Percentiles rank a stretch among this genome's conserved stretches.
phyloP scores from a whole-genome alignment of 352 stramenopile genomes.

The Globisporangium emineosum region DNA sequence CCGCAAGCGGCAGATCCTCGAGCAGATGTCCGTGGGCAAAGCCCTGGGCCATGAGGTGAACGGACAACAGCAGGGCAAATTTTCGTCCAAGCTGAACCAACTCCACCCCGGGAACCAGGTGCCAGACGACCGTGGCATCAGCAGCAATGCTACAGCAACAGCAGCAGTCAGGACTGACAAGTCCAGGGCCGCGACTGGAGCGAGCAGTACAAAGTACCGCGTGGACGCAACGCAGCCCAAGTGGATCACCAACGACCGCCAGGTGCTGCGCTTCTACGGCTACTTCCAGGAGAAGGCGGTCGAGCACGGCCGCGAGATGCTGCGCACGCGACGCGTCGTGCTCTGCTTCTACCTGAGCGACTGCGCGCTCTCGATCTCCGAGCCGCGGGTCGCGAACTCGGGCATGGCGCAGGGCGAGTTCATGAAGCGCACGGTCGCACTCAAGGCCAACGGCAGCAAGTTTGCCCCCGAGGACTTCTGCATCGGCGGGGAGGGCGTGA shows the following conservation, averaged over 20 bases:
- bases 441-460: conserved; percentile 26
- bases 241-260: conserved; percentile 71
- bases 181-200: neutral
- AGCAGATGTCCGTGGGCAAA: conserved; percentile 61
- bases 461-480: conserved; percentile 75
- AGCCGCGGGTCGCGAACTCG: conserved; percentile 85
- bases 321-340: conserved; percentile 52
- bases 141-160: neutral
- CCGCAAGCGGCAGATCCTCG: conserved; percentile 55
- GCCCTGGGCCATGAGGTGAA: neutral
- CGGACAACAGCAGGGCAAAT: conserved; percentile 1
- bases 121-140: neutral
- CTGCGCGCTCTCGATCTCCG: conserved; percentile 81
- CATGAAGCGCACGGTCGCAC: conserved; percentile 62
- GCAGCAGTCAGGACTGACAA: neutral
- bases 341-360: conserved; percentile 86
- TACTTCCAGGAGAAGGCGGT: conserved; percentile 80
- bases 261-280: conserved; percentile 89
- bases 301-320: conserved; percentile 27
- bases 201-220: conserved; percentile 39
- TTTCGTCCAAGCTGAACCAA: conserved; percentile 22
- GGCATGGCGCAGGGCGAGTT: conserved; percentile 89
- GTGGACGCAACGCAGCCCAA: conserved; percentile 42
- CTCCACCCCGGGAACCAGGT: neutral
- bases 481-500: conserved; percentile 62